Percentiles rank a stretch among this genome's conserved stretches.
phyloP scores from a whole-genome alignment of 108 stramenopile genomes.

The Chaetoceros muelleri region DNA sequence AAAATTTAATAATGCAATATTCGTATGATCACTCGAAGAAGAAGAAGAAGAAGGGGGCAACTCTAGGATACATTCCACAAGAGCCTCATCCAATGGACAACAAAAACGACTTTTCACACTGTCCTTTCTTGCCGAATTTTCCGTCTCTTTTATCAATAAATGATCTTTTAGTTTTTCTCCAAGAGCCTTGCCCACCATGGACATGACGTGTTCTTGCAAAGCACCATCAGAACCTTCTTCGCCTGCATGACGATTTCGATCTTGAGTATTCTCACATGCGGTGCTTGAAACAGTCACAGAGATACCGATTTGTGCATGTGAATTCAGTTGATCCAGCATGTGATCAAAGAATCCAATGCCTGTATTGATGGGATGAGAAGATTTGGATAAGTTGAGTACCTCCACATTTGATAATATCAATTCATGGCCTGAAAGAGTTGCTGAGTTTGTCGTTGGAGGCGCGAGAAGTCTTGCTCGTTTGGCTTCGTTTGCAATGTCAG shows the following conservation, averaged over 20 bases:
- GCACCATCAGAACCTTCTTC: background rate
- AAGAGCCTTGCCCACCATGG: conserved; percentile 37
- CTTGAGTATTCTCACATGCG: conserved; percentile 4
- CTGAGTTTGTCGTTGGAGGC: too few relatives aligned
- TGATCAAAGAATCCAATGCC: conserved; percentile 82
- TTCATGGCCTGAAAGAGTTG: too few relatives aligned
- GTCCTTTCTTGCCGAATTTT: background rate
- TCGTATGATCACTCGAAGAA: background rate
- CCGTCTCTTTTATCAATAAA: background rate
- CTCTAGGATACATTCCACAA: conserved; percentile 53
- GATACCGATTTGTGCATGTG: conserved; percentile 79
- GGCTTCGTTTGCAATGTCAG: too few relatives aligned
- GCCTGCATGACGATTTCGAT: conserved; percentile 33
- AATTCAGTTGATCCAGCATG: conserved; percentile 86
- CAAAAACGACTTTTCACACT: conserved; percentile 42
- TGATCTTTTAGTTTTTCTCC: conserved; percentile 31
- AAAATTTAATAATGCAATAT: conserved; percentile 22
- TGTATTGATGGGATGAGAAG: conserved; percentile 39
- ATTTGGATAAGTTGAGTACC: conserved; percentile 19
- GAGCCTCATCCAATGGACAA: conserved; percentile 81
- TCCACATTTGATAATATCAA: conserved; percentile 18
- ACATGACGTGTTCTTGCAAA: conserved; percentile 19
- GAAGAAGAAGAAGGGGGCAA: too few relatives aligned
- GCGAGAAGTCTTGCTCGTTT: too few relatives aligned
- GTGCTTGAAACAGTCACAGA: conserved; percentile 24